Evolutionary conservation across 1,139 yeast genomes (phyloP), one percentile per base, ranked within the genome.

Genomic region (Debaryomycetaceae sp.): DNA sequence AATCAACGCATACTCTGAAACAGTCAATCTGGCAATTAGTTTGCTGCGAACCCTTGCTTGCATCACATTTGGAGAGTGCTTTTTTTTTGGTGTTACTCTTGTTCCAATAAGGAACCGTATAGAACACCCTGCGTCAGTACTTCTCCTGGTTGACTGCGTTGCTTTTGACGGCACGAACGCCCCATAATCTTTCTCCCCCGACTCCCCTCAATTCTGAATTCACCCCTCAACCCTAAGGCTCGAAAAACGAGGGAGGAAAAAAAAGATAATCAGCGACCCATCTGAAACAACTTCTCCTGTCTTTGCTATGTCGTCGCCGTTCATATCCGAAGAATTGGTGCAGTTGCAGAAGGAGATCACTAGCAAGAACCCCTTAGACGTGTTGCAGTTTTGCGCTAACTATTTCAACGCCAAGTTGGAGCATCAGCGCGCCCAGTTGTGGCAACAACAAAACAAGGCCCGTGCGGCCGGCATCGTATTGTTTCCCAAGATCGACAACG

Each of bases 341-440:
- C 75, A 66, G 40, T 75, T 80, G 52, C 79, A 78, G 53, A 70
- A 66, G 46, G 85, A 79, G 51, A 65, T 83, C 39, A 61, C 67
- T 33, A 61, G 70, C 33, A 73, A 76, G 46, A 74, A 78, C 44
- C 94, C 94, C 2, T 54, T 63, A 13, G 89, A 83, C 49, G 63
- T 82, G 18, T 56, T 83, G 39, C 89, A 83, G 51, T 83, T 82
- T 56, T 79, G 89, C 48, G 82, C 84, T 39, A 73, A 78, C 51
- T 80, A 78, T 55, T 83, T 83, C 61, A 72, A 71, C 47, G 53
- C 66, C 31, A 74, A 78, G 41, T 60, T 83, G 38, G 80, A 75
- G 43, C 66, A 72, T 24, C 84, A 80, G 50, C 67, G 88, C 50
- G 51, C 63, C 24, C 68, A 67, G 29, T 59, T 73, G 35, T 75